Evolutionary conservation across 305 asterid genomes (phyloP).

Genomic region (Fraxinus platypoda): DNA sequence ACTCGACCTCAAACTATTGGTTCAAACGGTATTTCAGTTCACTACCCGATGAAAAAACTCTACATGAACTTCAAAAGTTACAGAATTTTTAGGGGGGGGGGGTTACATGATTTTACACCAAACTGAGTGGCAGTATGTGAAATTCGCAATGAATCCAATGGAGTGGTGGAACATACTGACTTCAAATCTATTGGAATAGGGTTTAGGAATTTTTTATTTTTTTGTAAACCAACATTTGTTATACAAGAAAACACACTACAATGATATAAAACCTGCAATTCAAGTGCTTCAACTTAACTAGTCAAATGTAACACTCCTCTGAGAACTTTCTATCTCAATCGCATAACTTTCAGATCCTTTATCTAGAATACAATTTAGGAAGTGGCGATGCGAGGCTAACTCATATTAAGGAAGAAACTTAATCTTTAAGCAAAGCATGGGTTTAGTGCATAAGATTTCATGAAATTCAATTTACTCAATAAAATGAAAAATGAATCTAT

Average conservation of each 20-base stretch:
- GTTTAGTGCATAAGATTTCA: background rate
- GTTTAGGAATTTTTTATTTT: background rate
- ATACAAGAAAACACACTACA: constrained; percentile 5
- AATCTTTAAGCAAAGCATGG: background rate
- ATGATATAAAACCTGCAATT: background rate
- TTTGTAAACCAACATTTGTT: background rate
- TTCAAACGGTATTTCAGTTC: background rate
- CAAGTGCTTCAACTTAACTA: background rate
- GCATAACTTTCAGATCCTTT: background rate
- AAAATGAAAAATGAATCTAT: background rate
- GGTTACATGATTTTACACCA: background rate
- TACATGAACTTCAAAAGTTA: background rate
- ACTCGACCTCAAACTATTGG: background rate
- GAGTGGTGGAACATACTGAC: background rate
- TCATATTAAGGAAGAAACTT: background rate
- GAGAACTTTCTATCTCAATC: constrained; percentile 11
- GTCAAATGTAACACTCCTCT: background rate
- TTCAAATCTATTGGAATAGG: background rate
- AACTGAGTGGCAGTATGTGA: background rate
- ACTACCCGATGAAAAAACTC: background rate
- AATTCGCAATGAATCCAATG: background rate
- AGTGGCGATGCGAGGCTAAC: background rate
- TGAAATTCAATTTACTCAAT: background rate
- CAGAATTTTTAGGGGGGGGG: background rate
- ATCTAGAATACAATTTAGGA: background rate